Conservation (phyloP, 495 filamentous ascomycete genomes). For the Platismatia glauca region DNA sequence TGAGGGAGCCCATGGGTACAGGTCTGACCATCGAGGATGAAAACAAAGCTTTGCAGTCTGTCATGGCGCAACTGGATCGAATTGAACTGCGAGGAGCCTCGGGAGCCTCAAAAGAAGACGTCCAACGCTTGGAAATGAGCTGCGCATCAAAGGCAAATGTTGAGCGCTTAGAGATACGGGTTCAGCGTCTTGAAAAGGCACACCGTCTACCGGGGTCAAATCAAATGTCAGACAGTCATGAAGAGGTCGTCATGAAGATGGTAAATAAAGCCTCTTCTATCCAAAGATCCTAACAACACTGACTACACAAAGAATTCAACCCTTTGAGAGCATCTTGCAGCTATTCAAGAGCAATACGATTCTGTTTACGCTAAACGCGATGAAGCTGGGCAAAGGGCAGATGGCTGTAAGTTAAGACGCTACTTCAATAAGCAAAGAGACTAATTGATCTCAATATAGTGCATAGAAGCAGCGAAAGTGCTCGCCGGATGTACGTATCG, state of each 20-base stretch:
- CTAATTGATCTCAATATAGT: no score
- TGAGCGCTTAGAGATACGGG: not conserved
- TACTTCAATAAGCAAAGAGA: no score
- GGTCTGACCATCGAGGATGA: no score
- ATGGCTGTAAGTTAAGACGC: no score
- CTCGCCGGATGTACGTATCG: not conserved
- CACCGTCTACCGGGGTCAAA: not conserved
- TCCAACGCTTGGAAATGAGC: not conserved
- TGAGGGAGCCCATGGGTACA: no score
- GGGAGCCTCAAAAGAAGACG: not conserved
- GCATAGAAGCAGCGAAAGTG: not conserved
- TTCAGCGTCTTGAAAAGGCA: no score
- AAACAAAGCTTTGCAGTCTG: not conserved
- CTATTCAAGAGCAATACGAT: not conserved
- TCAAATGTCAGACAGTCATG: not conserved
- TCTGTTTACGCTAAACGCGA: not conserved
- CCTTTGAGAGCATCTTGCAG: not conserved
- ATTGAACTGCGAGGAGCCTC: not conserved
- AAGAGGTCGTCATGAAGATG: not conserved
- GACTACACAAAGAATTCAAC: no score
- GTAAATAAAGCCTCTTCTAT: not conserved
- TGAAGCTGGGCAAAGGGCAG: not conserved
- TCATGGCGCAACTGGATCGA: not conserved
- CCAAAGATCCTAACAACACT: no score
- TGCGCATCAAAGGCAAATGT: not conserved